Base-by-base conservation (phyloP, 2,329 filamentous ascomycete species). In the Incumbomyces lentus region DNA sequence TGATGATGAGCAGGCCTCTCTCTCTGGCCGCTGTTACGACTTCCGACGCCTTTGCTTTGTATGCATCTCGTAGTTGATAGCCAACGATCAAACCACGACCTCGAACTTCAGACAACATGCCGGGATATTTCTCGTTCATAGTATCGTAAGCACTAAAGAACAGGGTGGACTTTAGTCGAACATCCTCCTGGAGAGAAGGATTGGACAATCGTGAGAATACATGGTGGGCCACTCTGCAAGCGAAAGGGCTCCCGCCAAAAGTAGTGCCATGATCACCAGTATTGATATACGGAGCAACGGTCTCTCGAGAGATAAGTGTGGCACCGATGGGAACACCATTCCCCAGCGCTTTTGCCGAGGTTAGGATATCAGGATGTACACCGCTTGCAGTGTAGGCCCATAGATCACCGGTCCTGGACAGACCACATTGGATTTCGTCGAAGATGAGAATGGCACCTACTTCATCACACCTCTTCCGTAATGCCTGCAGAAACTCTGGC, bases 291-390 rank as follows among this genome's bases (percentile, higher is more conserved):
- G 81, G 75, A 22, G 79, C 81, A 1, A 93, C 85, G 18, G 62
- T 61, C 54, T 73, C 69, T 46, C 76, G 75, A 12, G 76, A 79
- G 22, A 82, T 72, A 43, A 82, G 76, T 3, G 84, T 86, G 6
- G 92, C 92, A 42, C 87, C 92, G 55, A 98, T 89, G 40, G 92
- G 92, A 65, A 95, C 90, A 4, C 92, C 92, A 60, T 98, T 98
- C 13, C 92, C 92, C 2, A 98, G 79, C 1, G 92, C 92, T 71
- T 98, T 98, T 48, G 92, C 92, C 0, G 86, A 90, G 12, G 90
- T 95, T 53, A 98, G 68, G 54, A 98, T 82, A 59, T 98, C 92
- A 6, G 92, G 92, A 62, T 98, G 92, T 1, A 88, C 87, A 16
- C 52, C 59, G 18, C 62, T 64, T 18, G 62, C 61, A 8, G 62